These are phyloP conservation scores for Sherardia arvensis DNA, from an alignment of 257 asterid species.

Conservation along the genomic window DNA sequence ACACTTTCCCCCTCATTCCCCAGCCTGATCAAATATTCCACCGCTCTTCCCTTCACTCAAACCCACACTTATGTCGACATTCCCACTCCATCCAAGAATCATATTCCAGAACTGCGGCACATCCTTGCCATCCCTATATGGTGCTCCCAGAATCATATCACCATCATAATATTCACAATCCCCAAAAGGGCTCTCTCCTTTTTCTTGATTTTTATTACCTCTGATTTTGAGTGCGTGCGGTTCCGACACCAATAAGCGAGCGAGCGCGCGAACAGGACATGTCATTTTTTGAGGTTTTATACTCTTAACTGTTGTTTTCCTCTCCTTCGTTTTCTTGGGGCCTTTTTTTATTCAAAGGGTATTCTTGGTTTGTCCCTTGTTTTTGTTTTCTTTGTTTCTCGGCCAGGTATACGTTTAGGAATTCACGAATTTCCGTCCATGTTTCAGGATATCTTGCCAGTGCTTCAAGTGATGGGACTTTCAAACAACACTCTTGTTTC, in stretches of 20 bases:
- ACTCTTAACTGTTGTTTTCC: not conserved
- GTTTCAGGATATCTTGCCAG: conserved; percentile 53
- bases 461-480: conserved; percentile 30
- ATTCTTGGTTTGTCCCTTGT: not conserved
- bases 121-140: not conserved
- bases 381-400: not conserved
- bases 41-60: not conserved
- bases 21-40: not conserved
- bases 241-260: not conserved
- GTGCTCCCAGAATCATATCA: not conserved
- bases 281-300: conserved; percentile 56
- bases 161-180: not conserved
- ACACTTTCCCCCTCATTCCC: conserved; percentile 27
- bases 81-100: not conserved
- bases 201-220: not conserved
- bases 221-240: conserved; percentile 4
- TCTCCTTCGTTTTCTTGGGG: not conserved
- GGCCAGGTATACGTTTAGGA: not conserved
- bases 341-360: not conserved
- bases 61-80: conserved; percentile 43
- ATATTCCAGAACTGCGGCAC: not conserved
- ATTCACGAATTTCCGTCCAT: conserved; percentile 16
- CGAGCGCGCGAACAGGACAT: conserved; percentile 12
- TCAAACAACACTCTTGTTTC: conserved; percentile 25
- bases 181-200: not conserved